phyloP scores from a whole-genome alignment of 2,329 filamentous ascomycete species.

The Hypoxylon sp. region DNA sequence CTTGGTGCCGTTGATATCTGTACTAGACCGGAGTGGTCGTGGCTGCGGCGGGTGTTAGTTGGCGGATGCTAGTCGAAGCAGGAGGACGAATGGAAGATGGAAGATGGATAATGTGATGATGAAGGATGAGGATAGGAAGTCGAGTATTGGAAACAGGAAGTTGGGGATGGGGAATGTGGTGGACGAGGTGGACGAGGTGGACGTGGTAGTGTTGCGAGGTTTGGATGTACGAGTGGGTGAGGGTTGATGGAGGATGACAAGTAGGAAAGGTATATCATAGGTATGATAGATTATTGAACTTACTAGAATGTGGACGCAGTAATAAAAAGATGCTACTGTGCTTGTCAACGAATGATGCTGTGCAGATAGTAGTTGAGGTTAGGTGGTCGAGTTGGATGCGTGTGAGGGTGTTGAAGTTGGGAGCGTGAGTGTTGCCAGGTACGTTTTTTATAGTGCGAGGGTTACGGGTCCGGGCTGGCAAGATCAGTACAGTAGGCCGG shows the following conservation, averaged over 20 bases:
- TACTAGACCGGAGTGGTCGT: background rate
- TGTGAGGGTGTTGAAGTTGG: background rate
- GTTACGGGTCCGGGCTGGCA: background rate
- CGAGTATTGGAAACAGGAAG: background rate
- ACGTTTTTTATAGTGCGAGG: background rate
- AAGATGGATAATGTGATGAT: no score
- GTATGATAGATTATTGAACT: background rate
- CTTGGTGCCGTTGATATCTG: background rate
- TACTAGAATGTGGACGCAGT: background rate
- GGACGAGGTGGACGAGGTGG: background rate
- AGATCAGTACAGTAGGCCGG: background rate
- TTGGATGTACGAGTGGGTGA: no score
- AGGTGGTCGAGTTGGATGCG: background rate
- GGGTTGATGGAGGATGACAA: no score
- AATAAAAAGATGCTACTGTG: background rate
- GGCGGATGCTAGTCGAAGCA: no score
- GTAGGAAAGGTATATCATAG: background rate
- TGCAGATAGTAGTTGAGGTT: no score
- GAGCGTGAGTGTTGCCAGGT: background rate
- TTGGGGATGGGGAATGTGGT: background rate
- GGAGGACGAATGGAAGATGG: background rate
- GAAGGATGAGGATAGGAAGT: background rate
- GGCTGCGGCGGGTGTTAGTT: background rate
- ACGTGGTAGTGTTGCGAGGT: no score
- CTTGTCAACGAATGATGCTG: no score